Conservation (phyloP, 2,329 filamentous ascomycete genomes). For the Xylaria sp. region DNA sequence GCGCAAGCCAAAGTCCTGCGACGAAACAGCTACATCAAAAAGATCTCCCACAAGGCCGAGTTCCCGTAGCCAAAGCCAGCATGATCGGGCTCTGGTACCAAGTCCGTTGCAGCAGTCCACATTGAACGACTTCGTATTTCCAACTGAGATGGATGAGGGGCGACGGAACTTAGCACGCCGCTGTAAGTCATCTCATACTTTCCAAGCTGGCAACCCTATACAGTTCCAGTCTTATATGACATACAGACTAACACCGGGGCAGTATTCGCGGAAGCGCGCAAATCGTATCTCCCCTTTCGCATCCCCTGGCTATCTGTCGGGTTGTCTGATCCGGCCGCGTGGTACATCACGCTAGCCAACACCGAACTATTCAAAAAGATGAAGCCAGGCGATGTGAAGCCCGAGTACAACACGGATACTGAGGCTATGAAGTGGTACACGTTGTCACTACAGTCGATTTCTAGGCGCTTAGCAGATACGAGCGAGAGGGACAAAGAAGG, state of each 20-base stretch:
- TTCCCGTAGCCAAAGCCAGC: neutral
- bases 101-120: slow-evolving; percentile 36
- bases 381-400: slow-evolving; percentile 31
- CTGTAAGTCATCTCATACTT: slow-evolving; percentile 35
- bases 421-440: slow-evolving; percentile 47
- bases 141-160: slow-evolving; percentile 45
- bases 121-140: slow-evolving; percentile 40
- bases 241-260: slow-evolving; percentile 5
- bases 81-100: slow-evolving; percentile 22
- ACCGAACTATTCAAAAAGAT: slow-evolving; percentile 38
- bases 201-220: neutral
- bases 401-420: slow-evolving; percentile 36
- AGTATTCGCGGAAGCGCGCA: slow-evolving; percentile 44
- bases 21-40: slow-evolving; percentile 31
- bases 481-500: slow-evolving; percentile 40
- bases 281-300: slow-evolving; percentile 42
- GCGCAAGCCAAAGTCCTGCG: slow-evolving; percentile 41
- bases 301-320: slow-evolving; percentile 46
- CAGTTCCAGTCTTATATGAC: neutral
- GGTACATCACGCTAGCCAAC: slow-evolving; percentile 48
- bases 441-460: slow-evolving; percentile 42
- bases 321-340: slow-evolving; percentile 43
- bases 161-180: slow-evolving; percentile 40
- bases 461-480: slow-evolving; percentile 41
- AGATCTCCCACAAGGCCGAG: neutral